These are phyloP conservation scores for Filobasidium uniguttulatum DNA, from an alignment of 1,284 basidiomycete genomes.

Conservation along the genomic window DNA sequence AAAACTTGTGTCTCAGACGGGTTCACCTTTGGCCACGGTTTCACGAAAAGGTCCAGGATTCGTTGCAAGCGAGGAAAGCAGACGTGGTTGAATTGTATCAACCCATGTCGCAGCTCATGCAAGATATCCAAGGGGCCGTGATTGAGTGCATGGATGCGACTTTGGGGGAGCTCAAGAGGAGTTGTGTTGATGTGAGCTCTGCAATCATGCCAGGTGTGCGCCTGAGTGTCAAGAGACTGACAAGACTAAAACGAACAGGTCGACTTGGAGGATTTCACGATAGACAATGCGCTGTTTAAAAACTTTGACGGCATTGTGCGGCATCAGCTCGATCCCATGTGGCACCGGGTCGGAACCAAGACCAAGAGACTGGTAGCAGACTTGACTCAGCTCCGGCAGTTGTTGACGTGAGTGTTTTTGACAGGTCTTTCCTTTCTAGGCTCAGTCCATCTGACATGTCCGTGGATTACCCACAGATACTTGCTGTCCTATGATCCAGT, in stretches of 20 bases:
- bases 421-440: neutral
- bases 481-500: slow-evolving; percentile 83
- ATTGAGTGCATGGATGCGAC: slow-evolving; percentile 91
- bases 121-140: slow-evolving; percentile 79
- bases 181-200: slow-evolving; percentile 56
- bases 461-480: slow-evolving; percentile 48
- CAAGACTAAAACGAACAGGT: slow-evolving; percentile 51
- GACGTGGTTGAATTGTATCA: slow-evolving; percentile 90
- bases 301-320: slow-evolving; percentile 86
- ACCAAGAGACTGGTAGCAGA: slow-evolving; percentile 87
- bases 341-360: slow-evolving; percentile 87
- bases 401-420: slow-evolving; percentile 52
- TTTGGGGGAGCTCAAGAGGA: slow-evolving; percentile 76
- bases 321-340: slow-evolving; percentile 77
- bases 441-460: neutral
- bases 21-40: slow-evolving; percentile 94
- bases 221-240: neutral
- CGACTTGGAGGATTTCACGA: slow-evolving; percentile 82
- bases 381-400: slow-evolving; percentile 66
- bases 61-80: slow-evolving; percentile 64
- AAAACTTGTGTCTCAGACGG: slow-evolving; percentile 73
- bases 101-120: slow-evolving; percentile 71
- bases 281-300: slow-evolving; percentile 88
- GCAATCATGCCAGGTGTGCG: neutral
- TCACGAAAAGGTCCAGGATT: slow-evolving; percentile 68